Evolutionary conservation across 169 alveolate species (phyloP).

Genomic region (Amoebophrya sp.): DNA sequence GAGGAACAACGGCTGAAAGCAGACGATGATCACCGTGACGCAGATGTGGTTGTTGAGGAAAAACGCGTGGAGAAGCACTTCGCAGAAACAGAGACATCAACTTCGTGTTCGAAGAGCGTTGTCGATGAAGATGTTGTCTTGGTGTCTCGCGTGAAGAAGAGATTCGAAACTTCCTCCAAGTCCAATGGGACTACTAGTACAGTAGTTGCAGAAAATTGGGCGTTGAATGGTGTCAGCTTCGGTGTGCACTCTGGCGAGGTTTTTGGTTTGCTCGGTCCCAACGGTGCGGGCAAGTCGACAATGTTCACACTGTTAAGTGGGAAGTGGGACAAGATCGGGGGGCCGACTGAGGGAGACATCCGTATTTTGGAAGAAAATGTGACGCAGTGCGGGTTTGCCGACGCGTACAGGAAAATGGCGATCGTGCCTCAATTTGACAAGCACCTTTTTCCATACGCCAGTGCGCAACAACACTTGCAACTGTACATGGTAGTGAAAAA

Average conservation of each 20-base stretch:
- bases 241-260: not conserved
- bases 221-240: not conserved
- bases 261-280: not conserved
- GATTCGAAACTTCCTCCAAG: not conserved
- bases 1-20: not conserved
- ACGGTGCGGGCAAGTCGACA: constrained; percentile 12
- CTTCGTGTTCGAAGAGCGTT: too few species aligned
- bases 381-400: not conserved
- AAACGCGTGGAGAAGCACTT: not conserved
- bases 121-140: not conserved
- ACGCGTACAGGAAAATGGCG: not conserved
- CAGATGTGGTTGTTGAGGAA: not conserved
- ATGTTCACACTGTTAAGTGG: not conserved
- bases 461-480: not conserved
- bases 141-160: not conserved
- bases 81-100: not conserved
- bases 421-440: constrained; percentile 7
- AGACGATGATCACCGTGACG: not conserved
- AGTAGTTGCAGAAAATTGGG: not conserved
- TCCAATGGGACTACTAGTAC: not conserved
- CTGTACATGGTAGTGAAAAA: not conserved
- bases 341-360: not conserved
- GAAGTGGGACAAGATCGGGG: not conserved
- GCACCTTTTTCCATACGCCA: not conserved
- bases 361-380: not conserved